Base-by-base conservation (phyloP, 2,329 filamentous ascomycete genomes). In the Nigrograna mackinnonii region DNA sequence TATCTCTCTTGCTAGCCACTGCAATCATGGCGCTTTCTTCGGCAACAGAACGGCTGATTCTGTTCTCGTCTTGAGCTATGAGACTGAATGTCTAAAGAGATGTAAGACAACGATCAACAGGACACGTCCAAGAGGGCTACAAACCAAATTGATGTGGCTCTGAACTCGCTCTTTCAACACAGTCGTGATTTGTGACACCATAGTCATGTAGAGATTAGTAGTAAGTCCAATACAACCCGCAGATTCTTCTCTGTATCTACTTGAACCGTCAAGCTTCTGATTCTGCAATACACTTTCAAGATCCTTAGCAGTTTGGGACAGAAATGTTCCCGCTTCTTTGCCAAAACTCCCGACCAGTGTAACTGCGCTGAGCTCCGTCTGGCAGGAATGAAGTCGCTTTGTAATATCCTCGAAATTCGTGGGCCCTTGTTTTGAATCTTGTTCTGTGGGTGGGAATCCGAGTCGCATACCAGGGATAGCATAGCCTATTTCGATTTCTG, bases 1-100 rank as follows among this genome's bases (percentile, higher is more conserved):
- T 53, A 37, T 56, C 52, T 6, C 47, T 44, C 17, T 54, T 46
- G 2, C 54, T 58, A 1, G 48, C 44, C 11, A 39, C 39, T 5
- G 51, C 47, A 18, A 55, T 49, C 22, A 39, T 39, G 6, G 46
- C 38, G 35, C 37, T 47, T 30, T 50, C 39, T 16, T 43, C 35
- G 12, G 47, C 47, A 13, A 53, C 35, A 3, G 37, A 36, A 6
- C 44, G 39, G 17, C 34, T 47, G 19, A 54, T 40, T 13, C 37
- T 34, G 22, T 49, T 51, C 21, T 52, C 48, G 20, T 47, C 44
- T 39, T 51, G 50, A 21, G 48, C 44, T 14, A 51, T 48, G n/a
- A 54, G 20, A 33, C 38, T 52, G 20, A 41, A 49, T 13, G 39
- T 37, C 49, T 49, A 19, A 6, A 11, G 5, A 26, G 3, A 3